phyloP scores from a whole-genome alignment of 805 yeast genomes.

The Myxozyma mucilagina region DNA sequence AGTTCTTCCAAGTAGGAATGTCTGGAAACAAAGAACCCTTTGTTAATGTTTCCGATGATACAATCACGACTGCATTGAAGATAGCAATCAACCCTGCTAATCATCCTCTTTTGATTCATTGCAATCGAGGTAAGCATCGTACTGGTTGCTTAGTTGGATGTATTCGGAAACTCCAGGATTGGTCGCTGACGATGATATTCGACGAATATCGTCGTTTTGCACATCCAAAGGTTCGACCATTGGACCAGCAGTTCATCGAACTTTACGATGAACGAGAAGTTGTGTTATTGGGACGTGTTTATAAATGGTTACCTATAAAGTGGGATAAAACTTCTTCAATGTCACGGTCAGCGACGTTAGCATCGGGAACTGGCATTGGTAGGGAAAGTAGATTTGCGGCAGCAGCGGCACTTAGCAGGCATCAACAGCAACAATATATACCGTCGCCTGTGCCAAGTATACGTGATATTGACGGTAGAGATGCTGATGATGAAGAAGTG shows the following conservation, averaged over 20 bases:
- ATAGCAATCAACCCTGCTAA: conserved; percentile 80
- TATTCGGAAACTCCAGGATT: conserved; percentile 78
- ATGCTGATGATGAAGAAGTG: too few relatives aligned
- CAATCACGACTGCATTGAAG: conserved; percentile 76
- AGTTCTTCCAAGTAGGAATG: conserved; percentile 84
- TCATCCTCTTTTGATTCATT: conserved; percentile 90
- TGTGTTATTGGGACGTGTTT: conserved; percentile 22
- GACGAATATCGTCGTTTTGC: conserved; percentile 95
- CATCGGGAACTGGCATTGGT: neutral
- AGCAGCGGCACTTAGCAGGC: neutral
- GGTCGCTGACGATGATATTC: conserved; percentile 92
- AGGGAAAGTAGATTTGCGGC: neutral
- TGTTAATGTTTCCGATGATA: conserved; percentile 65
- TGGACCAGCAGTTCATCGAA: conserved; percentile 95
- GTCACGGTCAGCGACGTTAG: neutral
- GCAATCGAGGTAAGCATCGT: conserved; percentile 95
- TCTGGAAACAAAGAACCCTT: conserved; percentile 95
- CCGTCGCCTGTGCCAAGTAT: too few relatives aligned
- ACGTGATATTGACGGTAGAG: too few relatives aligned
- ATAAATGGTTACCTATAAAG: conserved; percentile 26
- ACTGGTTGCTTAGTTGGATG: conserved; percentile 97
- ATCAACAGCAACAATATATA: neutral
- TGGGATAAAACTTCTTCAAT: conserved; percentile 1
- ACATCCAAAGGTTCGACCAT: conserved; percentile 89
- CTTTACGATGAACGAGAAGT: conserved; percentile 55